Evolutionary conservation across 176 grass and related monocot genomes (phyloP).

Genomic region (Rhynchospora tenuis): DNA sequence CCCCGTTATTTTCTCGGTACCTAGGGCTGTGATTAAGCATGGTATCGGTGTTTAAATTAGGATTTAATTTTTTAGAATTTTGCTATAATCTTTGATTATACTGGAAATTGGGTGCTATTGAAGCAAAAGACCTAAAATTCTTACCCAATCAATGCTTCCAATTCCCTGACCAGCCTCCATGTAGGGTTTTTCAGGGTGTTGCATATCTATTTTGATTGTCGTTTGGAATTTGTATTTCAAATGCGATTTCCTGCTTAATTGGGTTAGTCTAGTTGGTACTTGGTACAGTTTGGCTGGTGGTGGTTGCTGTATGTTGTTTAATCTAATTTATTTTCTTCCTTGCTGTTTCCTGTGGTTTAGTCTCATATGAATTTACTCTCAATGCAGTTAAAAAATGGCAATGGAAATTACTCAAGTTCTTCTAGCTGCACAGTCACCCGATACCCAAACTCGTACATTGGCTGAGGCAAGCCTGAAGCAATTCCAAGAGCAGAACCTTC

Average conservation of each 20-base stretch:
- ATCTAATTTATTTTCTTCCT: neutral
- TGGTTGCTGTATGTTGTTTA: neutral
- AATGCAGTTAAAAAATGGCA: slow-evolving; percentile 23
- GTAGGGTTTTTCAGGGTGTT: neutral
- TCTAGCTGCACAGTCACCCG: slow-evolving; percentile 66
- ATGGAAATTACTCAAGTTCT: slow-evolving; percentile 76
- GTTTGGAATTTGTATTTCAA: neutral
- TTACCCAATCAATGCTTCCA: too few relatives aligned
- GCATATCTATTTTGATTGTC: neutral
- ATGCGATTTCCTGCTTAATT: neutral
- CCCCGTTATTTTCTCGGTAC: neutral
- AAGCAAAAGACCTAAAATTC: neutral
- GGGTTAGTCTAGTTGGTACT: neutral
- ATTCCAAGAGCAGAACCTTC: slow-evolving; percentile 89
- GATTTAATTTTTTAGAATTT: neutral
- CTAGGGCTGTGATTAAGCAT: slow-evolving; percentile 5
- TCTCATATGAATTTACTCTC: neutral
- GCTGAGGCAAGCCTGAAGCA: slow-evolving; percentile 66
- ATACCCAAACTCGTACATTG: slow-evolving; percentile 52
- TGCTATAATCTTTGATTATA: too few relatives aligned
- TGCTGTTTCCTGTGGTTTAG: neutral
- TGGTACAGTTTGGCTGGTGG: neutral
- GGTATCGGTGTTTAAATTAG: neutral
- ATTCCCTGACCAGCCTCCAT: neutral
- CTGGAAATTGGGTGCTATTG: neutral